Evolutionary conservation across 192 early-diverging fungal genomes (phyloP), one percentile per base, ranked within the genome.

Genomic region (Ambispora gerdemannii): DNA sequence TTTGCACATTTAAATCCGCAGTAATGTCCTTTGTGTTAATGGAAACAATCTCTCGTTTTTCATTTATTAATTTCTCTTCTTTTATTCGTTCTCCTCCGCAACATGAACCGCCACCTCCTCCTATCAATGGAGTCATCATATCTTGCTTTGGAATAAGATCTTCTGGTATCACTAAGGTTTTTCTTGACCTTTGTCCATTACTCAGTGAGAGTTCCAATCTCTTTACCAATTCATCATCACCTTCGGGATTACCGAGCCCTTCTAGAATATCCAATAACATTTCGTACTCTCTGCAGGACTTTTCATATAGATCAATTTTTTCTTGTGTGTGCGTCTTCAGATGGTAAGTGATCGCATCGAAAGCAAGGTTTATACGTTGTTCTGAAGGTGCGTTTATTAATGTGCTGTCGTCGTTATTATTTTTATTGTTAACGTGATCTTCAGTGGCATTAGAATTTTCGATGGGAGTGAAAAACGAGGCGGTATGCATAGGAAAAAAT

Each of bases 221-320:
- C 30, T 70, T 70, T 28, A 27, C 20, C n/a, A 70, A 59, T 28
- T 32, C 36, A 4, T 32, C 55, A 22, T 70, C 55, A 47, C 59
- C 68, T 7, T 30, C 68, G 4, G 27, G 53, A 28, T 33, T n/a
- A 59, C 50, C 35, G n/a, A 70, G 17, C 24, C 25, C 55, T 47
- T 70, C 68, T 24, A 70, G 56, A 55, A 70, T 70, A 31, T 70
- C 55, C 22, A 70, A 47, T 20, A 70, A 70, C 20, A 70, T 17
- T 27, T 70, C 68, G 32, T 70, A 70, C 33, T 70, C 68, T 47
- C 30, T n/a, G 27, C 68, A 70, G 17, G 68, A 70, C 20, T 70
- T 70, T 32, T 70, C 68, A 31, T 70, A 70, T 17, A 58, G 55
- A 6, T 32, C 24, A 30, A 70, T 70, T 60, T 70, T 70, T 49